Percentiles rank a stretch among this genome's conserved stretches.
Conservation (phyloP, 2,329 filamentous ascomycete species). For the Fusarium sp. region DNA sequence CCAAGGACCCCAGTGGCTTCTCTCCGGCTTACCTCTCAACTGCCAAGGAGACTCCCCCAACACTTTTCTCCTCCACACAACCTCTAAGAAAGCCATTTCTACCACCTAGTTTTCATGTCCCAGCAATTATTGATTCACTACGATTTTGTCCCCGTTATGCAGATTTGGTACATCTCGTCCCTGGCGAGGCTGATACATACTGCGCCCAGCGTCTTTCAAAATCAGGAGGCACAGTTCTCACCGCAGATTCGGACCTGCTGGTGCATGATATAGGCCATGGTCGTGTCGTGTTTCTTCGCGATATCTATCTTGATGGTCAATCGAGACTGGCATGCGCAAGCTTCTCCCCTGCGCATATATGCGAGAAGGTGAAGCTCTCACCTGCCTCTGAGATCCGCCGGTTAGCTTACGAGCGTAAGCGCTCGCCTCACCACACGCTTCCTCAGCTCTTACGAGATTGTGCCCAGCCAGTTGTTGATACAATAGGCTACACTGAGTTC, state of each 20-base stretch:
- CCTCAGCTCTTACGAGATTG: conserved; percentile 45
- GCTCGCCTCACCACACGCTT: conserved; percentile 42
- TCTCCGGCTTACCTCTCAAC: conserved; percentile 34
- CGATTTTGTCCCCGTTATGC: conserved; percentile 53
- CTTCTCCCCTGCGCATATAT: conserved; percentile 51
- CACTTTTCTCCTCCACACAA: conserved; percentile 41
- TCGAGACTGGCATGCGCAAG: conserved; percentile 38
- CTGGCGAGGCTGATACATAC: conserved; percentile 84
- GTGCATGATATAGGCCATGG: conserved; percentile 74
- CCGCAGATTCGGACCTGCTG: conserved; percentile 86
- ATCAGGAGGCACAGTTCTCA: conserved; percentile 68
- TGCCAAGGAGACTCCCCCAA: conserved; percentile 14
- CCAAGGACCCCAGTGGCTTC: conserved; percentile 44
- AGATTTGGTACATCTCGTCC: conserved; percentile 65
- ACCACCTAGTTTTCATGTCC: conserved; percentile 75
- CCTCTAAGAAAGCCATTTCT: conserved; percentile 48
- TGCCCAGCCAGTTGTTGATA: conserved; percentile 30
- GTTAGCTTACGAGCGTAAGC: conserved; percentile 49
- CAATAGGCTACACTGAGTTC: conserved; percentile 43
- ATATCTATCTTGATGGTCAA: conserved; percentile 57
- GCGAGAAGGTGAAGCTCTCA: conserved; percentile 53
- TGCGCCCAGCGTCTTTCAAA: conserved; percentile 72
- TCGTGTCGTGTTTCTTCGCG: conserved; percentile 71
- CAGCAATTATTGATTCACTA: conserved; percentile 76
- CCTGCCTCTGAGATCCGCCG: conserved; percentile 42